Percentiles rank a stretch among this genome's conserved stretches.
Conservation (phyloP, 768 basidiomycete species). For the Arthromyces matolae region DNA sequence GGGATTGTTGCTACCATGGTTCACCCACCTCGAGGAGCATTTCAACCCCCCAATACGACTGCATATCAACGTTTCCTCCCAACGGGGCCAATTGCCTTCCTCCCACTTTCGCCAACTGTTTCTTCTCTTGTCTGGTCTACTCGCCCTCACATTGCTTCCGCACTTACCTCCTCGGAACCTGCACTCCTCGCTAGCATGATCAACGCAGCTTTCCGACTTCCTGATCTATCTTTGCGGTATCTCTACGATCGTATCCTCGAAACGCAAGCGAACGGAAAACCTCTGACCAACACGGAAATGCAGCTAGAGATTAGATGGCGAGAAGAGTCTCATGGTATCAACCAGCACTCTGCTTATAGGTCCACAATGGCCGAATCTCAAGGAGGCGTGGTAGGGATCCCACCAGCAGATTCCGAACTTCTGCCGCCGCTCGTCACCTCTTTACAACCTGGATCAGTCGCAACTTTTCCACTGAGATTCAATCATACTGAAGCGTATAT, state of each 20-base stretch:
- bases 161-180: conserved; percentile 63
- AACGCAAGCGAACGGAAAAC: conserved; percentile 38
- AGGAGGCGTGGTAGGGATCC: conserved; percentile 45
- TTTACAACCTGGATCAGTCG: conserved; percentile 69
- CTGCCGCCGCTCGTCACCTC: conserved; percentile 74
- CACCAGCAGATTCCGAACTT: conserved; percentile 54
- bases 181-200: conserved; percentile 69
- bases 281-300: conserved; percentile 48
- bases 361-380: conserved; percentile 33
- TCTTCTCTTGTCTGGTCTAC: conserved; percentile 97
- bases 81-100: conserved; percentile 92
- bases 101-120: conserved; percentile 73
- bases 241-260: conserved; percentile 61
- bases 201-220: conserved; percentile 88
- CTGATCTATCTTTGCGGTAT: conserved; percentile 67
- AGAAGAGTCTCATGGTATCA: conserved; percentile 67
- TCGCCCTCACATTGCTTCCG: conserved; percentile 67
- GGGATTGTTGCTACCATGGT: conserved; percentile 87
- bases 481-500: conserved; percentile 86
- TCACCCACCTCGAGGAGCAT: conserved; percentile 62
- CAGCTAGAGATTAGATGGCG: conserved; percentile 66
- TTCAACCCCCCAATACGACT: conserved; percentile 65
- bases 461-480: conserved; percentile 87
- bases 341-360: conserved; percentile 60
- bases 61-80: conserved; percentile 95